Evolutionary conservation across 352 stramenopile genomes (phyloP).

Genomic region (Elongisporangium senticosum): DNA sequence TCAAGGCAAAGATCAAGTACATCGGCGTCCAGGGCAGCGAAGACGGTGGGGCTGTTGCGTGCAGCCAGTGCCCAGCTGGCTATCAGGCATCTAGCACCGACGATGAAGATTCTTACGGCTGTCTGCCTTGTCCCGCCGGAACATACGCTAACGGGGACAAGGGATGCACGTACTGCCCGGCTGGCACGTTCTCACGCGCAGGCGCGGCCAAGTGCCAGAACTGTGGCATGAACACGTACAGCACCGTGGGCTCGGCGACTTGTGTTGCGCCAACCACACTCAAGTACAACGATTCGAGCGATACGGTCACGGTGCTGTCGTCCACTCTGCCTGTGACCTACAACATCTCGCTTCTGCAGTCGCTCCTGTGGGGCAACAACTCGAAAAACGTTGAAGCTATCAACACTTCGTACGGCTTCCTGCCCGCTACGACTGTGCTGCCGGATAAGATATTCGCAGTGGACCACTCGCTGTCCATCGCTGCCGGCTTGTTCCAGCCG

Average conservation of each 20-base stretch:
- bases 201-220: conserved; percentile 41
- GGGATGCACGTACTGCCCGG: conserved; percentile 44
- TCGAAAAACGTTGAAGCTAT: conserved; percentile 41
- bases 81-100: conserved; percentile 27
- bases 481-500: conserved; percentile 58
- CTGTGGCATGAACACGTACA: conserved; percentile 68
- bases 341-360: conserved; percentile 68
- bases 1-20: conserved; percentile 45
- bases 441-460: conserved; percentile 41
- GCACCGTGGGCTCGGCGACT: conserved; percentile 22
- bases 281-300: conserved; percentile 26
- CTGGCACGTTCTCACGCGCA: conserved; percentile 51
- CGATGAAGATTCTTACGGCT: conserved; percentile 27
- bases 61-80: conserved; percentile 42
- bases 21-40: conserved; percentile 47
- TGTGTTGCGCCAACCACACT: conserved; percentile 47
- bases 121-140: conserved; percentile 53
- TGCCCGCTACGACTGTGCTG: conserved; percentile 30
- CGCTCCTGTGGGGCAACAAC: conserved; percentile 65
- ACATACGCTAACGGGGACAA: conserved; percentile 42
- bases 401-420: conserved; percentile 21
- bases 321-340: conserved; percentile 45
- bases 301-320: conserved; percentile 8
- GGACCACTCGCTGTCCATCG: conserved; percentile 38
- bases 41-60: conserved; percentile 46